phyloP scores from a whole-genome alignment of 1,284 basidiomycete genomes.

The Violaceomyces palustris region DNA sequence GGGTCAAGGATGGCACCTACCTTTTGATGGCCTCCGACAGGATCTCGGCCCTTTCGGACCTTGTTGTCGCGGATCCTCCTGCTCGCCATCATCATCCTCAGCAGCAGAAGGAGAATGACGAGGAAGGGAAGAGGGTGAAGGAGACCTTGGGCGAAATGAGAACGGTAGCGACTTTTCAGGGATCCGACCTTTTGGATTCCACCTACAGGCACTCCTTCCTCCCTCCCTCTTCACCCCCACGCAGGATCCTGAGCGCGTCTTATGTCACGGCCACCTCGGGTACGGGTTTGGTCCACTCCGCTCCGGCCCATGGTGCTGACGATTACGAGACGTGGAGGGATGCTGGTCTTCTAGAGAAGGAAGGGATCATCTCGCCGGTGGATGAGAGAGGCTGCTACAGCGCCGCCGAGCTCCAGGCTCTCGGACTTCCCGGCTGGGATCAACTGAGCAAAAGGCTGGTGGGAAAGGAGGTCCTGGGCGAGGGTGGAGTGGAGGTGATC shows the following conservation, averaged over 20 bases:
- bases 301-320: slow-evolving; percentile 89
- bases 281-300: slow-evolving; percentile 94
- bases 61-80: background rate
- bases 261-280: slow-evolving; percentile 85
- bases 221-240: slow-evolving; percentile 61
- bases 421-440: slow-evolving; percentile 58
- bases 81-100: too few species aligned
- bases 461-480: slow-evolving; percentile 68
- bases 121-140: too few species aligned
- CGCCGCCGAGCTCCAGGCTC: slow-evolving; percentile 13
- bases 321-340: slow-evolving; percentile 63
- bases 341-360: slow-evolving; percentile 17
- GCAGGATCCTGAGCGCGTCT: slow-evolving; percentile 56
- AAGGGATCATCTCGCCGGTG: slow-evolving; percentile 57
- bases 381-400: slow-evolving; percentile 75
- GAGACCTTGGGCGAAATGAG: too few species aligned
- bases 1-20: slow-evolving; percentile 47
- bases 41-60: slow-evolving; percentile 51
- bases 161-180: slow-evolving; percentile 10
- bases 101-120: background rate
- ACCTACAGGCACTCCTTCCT: too few species aligned
- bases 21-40: slow-evolving; percentile 71
- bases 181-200: slow-evolving; percentile 60
- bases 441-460: slow-evolving; percentile 56
- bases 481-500: slow-evolving; percentile 68